These are phyloP conservation scores for Eucalyptus dawsonii DNA, from an alignment of 345 rosid species.

Conservation along the genomic window DNA sequence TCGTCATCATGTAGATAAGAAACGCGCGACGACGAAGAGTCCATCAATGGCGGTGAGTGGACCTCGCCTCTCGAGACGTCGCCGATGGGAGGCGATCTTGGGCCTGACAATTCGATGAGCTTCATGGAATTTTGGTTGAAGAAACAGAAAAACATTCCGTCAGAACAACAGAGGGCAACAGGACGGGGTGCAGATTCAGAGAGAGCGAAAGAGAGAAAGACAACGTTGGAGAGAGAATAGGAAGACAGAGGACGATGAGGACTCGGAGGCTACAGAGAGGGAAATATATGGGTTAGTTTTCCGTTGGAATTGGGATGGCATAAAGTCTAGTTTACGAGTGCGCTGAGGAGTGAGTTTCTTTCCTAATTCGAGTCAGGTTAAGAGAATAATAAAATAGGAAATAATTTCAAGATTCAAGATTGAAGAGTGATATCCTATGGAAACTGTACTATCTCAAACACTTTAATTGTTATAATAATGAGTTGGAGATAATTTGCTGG, in stretches of 20 bases:
- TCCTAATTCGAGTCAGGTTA: background rate
- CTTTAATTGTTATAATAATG: too few species aligned
- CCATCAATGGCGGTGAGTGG: background rate
- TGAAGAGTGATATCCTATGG: background rate
- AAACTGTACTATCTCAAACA: too few species aligned
- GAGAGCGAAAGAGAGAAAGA: background rate
- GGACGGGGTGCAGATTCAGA: background rate
- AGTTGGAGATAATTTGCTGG: too few species aligned
- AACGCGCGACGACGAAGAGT: background rate
- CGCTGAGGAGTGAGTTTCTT: background rate
- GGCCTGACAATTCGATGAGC: background rate
- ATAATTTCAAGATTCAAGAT: background rate
- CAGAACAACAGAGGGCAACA: background rate
- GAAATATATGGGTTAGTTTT: background rate
- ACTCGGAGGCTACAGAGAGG: background rate
- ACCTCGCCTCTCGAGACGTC: background rate
- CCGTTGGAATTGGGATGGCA: background rate
- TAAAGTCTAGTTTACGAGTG: rapidly evolving
- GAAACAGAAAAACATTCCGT: background rate
- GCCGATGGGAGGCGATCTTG: background rate
- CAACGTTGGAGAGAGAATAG: background rate
- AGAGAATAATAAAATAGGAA: background rate
- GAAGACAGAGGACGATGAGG: background rate
- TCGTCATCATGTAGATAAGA: background rate
- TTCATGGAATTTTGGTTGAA: background rate